Evolutionary conservation across 257 asterid genomes (phyloP), one percentile per base, ranked within the genome.

Genomic region (Solanum megistacrolobum): DNA sequence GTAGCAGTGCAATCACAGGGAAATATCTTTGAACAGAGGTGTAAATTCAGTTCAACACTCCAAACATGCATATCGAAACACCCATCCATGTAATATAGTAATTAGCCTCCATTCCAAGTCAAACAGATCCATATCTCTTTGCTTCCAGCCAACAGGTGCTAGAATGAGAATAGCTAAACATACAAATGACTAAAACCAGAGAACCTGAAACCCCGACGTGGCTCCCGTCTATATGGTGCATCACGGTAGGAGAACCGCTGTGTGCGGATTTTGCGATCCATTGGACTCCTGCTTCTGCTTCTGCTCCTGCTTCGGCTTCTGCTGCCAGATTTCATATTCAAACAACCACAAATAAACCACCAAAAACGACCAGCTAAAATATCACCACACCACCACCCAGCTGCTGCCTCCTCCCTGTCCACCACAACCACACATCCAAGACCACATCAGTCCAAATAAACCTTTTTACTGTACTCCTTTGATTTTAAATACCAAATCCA

Each of bases 341-440:
- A 85, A 88, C 90, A 84, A 84, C 68, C 87, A 90, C 88, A 90
- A 91, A 83, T 87, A 91, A 91, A 92, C 94, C 91, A 90, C 90
- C 93, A 89, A 92, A 16, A 92, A 91, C 75, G 87, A 87, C 74
- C 91, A 14, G 95, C 93, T 91, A 91, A 91, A 88, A 89, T 46
- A 86, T 88, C 94, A 91, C 94, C 95, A 91, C 72, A 48, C 85
- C 88, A 87, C 92, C 89, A 92, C 93, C 91, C 93, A 89, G 94
- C 95, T 90, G 93, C 95, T 81, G 92, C 94, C 95, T 90, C 94
- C 96, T 92, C 93, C 98, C 99, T 96, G 99, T 93, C 98, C 99
- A 96, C 98, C 96, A 96, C 94, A 95, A 94, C 96, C 96, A 95
- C 93, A 94, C 93, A 96, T 90, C 96, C 93, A 93, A 93, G 88